Evolutionary conservation across 345 rosid genomes (phyloP), one percentile per base, ranked within the genome.

Genomic region (Hibiscus syriacus): DNA sequence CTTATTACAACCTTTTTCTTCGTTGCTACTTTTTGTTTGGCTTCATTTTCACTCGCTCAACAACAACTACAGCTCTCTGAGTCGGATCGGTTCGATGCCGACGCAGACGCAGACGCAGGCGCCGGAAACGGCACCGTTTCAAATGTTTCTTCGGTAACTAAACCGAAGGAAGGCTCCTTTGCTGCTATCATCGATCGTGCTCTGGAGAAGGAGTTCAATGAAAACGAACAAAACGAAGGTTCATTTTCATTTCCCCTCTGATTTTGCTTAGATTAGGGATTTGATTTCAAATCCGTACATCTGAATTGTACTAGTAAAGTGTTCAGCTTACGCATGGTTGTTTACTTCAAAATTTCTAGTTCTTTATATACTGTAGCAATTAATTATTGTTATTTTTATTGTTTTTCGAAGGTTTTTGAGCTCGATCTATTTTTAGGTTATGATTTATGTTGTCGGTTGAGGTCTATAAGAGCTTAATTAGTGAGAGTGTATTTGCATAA

Each of bases 111-210:
- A 3, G 67, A 13, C 20, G 32, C 5, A 32, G 54, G 22, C 6
- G 54, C 2, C 3, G 36, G 20, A 25, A 45, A 64, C 38, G 77
- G 48, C 38, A 38, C 65, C 39, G 84, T 72, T 49, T 45, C 62
- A 55, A 86, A 84, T 67, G 70, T 81, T n/a, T 64, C 67, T 23
- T 77, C 92, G 27, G 64, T 41, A 10, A 43, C 83, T 62, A 80
- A 80, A 73, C 83, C 84, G 62, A 86, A 76, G 70, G 89, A 87
- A 46, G 94, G 82, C 36, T 82, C 85, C 70, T 88, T 92, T 79
- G 97, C 96, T 4, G 90, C 87, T 72, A 88, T 92, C 68, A 88
- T 92, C 69, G 98, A 85, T 79, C 90, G 92, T 2, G 97, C 97
- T 39, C 89, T 92, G 11, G 87, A 80, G 82, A 86, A 86, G 77